Evolutionary conservation across 2,329 filamentous ascomycete genomes (phyloP).

Genomic region (Beauveria brongniartii): DNA sequence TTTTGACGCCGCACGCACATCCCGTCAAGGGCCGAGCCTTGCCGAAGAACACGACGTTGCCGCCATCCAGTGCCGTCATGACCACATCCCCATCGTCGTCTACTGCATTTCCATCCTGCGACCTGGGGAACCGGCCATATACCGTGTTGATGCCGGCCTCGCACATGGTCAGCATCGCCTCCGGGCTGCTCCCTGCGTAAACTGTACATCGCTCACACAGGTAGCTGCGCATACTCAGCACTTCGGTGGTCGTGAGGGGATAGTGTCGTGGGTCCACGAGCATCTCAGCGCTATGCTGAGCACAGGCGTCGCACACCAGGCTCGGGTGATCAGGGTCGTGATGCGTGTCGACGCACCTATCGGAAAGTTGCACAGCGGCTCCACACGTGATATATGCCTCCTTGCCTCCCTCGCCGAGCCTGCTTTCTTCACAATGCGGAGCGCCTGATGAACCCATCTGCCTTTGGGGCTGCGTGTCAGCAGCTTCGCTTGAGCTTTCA

Average conservation of each 20-base stretch:
- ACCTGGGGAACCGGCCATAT: slow-evolving; percentile 10
- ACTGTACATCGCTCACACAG: slow-evolving; percentile 25
- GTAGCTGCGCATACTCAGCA: slow-evolving; percentile 29
- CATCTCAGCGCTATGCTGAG: slow-evolving; percentile 13
- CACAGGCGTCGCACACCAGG: slow-evolving; percentile 21
- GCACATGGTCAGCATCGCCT: slow-evolving; percentile 8
- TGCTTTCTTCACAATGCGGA: background rate
- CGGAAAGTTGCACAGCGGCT: background rate
- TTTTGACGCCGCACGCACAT: slow-evolving; percentile 29
- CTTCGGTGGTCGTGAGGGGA: slow-evolving; percentile 16
- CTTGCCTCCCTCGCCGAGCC: background rate
- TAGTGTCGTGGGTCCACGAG: slow-evolving; percentile 13
- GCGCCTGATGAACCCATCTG: background rate
- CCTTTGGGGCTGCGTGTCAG: background rate
- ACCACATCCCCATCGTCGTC: background rate
- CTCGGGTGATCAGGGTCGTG: background rate
- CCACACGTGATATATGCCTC: background rate
- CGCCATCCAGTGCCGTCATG: background rate
- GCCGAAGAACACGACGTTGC: background rate
- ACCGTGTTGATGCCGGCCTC: slow-evolving; percentile 17
- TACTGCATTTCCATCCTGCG: background rate
- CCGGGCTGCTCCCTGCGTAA: background rate
- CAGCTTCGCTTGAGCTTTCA: background rate
- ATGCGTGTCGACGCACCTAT: background rate
- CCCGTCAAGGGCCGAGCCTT: slow-evolving; percentile 23